Evolutionary conservation across 1,284 basidiomycete genomes (phyloP).

Genomic region (Tilletia setariae): DNA sequence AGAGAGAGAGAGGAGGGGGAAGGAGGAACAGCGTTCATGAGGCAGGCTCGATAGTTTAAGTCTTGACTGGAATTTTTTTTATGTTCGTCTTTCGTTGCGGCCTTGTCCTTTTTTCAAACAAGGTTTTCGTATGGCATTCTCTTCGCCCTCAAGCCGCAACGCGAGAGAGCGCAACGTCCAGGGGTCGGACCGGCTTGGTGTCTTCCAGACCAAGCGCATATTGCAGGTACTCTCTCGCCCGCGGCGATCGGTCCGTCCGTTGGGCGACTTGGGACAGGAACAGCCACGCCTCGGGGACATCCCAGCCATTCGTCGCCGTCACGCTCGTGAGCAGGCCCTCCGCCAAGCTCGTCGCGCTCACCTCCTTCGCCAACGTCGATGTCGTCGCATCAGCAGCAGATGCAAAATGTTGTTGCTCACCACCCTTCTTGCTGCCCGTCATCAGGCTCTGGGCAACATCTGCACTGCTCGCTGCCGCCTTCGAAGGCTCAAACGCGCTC

Average conservation of each 20-base stretch:
- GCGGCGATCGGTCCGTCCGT: constrained; percentile 26
- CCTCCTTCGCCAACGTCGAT: constrained; percentile 30
- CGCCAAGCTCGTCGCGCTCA: constrained; percentile 42
- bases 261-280: constrained; percentile 40
- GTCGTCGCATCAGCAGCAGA: constrained; percentile 31
- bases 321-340: constrained; percentile 44
- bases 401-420: constrained; percentile 17
- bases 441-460: constrained; percentile 9
- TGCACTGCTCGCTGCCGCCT: constrained; percentile 10
- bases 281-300: constrained; percentile 49
- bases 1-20: too few relatives aligned
- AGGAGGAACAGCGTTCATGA: too few relatives aligned
- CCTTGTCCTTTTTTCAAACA: too few relatives aligned
- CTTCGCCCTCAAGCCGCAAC: constrained; percentile 1
- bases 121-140: too few relatives aligned
- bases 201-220: constrained; percentile 45
- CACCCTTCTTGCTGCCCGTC: constrained; percentile 15
- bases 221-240: constrained; percentile 41
- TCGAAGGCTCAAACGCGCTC: not conserved
- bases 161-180: constrained; percentile 15
- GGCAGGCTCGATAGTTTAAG: too few relatives aligned
- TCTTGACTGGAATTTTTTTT: too few relatives aligned
- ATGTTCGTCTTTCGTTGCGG: too few relatives aligned
- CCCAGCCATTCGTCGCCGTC: constrained; percentile 41
- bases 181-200: constrained; percentile 21